Conservation (phyloP, 208 protist genomes). For the Trypanosoma mega region DNA sequence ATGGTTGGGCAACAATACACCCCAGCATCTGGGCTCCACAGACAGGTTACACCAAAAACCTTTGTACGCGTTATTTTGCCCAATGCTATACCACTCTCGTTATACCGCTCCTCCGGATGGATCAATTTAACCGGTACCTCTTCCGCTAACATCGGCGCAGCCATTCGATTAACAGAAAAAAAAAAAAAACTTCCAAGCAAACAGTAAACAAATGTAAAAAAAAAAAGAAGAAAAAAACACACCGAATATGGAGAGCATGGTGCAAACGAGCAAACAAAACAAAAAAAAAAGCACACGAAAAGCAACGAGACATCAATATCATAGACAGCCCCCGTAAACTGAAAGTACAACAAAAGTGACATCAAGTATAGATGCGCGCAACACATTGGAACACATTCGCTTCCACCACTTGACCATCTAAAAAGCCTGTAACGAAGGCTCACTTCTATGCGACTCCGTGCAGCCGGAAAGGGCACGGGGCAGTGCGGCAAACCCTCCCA, state of each 20-base stretch:
- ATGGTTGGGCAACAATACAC: conserved; percentile 31
- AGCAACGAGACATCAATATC: no score
- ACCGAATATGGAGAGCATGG: conserved; percentile 4
- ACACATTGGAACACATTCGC: neutral
- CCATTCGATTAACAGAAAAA: conserved; percentile 1
- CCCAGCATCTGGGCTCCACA: conserved; percentile 31
- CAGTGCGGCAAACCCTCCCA: no score
- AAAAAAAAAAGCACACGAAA: no score
- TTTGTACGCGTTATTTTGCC: conserved; percentile 22
- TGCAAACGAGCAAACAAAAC: neutral
- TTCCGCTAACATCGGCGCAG: neutral
- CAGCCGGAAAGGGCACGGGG: no score
- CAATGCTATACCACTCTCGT: conserved; percentile 37
- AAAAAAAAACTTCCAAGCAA: conserved; percentile 17
- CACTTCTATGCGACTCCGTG: no score
- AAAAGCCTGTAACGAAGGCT: no score
- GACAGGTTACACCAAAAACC: conserved; percentile 28
- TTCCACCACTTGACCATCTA: neutral
- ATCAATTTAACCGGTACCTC: neutral
- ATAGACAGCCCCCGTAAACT: no score
- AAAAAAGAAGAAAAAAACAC: conserved; percentile 1
- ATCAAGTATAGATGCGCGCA: no score
- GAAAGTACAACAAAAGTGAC: no score
- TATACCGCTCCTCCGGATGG: conserved; percentile 27
- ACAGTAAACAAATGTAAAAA: conserved; percentile 2